phyloP scores from a whole-genome alignment of 2,329 filamentous ascomycete species.

The Pseudocercospora cruenta region DNA sequence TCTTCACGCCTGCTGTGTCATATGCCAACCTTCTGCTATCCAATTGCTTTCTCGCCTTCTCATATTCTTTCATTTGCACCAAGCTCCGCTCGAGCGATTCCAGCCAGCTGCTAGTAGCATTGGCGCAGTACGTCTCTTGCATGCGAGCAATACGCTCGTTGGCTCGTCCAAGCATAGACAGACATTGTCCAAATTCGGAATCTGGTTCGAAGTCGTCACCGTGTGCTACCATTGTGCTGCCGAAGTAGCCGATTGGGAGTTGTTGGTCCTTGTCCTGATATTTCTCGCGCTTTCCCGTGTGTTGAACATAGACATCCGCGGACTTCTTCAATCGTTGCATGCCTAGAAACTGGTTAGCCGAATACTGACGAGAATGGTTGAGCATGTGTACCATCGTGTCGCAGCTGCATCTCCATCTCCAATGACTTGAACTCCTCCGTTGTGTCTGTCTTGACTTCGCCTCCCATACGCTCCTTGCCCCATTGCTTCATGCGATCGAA shows the following conservation, averaged over 20 bases:
- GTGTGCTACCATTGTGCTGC: conserved; percentile 82
- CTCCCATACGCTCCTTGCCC: conserved; percentile 95
- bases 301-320: conserved; percentile 85
- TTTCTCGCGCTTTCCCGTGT: conserved; percentile 80
- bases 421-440: conserved; percentile 90
- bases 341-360: conserved; percentile 55
- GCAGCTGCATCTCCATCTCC: conserved; percentile 85
- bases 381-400: conserved; percentile 72
- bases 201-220: conserved; percentile 91
- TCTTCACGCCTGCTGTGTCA: conserved; percentile 84
- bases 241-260: conserved; percentile 76
- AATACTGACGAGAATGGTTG: neutral
- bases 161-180: conserved; percentile 77
- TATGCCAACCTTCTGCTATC: conserved; percentile 87
- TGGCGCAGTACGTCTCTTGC: conserved; percentile 79
- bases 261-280: conserved; percentile 87
- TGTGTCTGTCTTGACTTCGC: conserved; percentile 81
- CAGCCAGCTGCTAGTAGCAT: conserved; percentile 81
- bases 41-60: conserved; percentile 89
- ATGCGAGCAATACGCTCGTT: conserved; percentile 85
- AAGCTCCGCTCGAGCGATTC: conserved; percentile 88
- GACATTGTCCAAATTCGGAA: conserved; percentile 86
- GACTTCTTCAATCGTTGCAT: conserved; percentile 88
- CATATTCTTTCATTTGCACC: conserved; percentile 96
- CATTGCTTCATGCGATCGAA: conserved; percentile 96